These are phyloP conservation scores for Boletus sp. DNA, from an alignment of 1,284 basidiomycete genomes.

Conservation along the genomic window DNA sequence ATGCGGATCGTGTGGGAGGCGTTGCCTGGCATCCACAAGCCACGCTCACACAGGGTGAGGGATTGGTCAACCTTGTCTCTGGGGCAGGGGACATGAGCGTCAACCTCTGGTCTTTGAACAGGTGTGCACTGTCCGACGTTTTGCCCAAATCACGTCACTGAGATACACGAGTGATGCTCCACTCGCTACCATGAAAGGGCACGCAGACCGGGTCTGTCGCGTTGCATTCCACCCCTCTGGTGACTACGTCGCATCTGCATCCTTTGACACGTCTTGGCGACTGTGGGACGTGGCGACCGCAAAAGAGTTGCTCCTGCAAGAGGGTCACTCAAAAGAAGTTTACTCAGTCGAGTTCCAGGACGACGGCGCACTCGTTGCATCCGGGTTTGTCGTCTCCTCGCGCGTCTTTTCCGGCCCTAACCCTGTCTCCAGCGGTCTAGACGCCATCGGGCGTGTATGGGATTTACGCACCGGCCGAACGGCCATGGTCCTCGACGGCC, in stretches of 20 bases:
- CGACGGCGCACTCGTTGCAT: slow-evolving; percentile 90
- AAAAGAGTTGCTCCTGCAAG: slow-evolving; percentile 85
- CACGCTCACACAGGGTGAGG: slow-evolving; percentile 71
- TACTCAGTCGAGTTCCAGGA: slow-evolving; percentile 94
- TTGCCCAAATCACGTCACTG: slow-evolving; percentile 39
- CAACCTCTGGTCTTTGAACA: slow-evolving; percentile 85
- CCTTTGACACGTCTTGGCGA: slow-evolving; percentile 98
- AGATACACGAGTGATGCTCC: slow-evolving; percentile 47
- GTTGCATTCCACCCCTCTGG: slow-evolving; percentile 97
- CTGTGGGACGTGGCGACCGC: slow-evolving; percentile 88
- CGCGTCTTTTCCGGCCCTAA: slow-evolving; percentile 2
- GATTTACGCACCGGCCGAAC: slow-evolving; percentile 93
- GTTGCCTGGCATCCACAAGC: slow-evolving; percentile 97
- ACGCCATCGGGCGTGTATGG: slow-evolving; percentile 97
- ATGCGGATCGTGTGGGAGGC: slow-evolving; percentile 89
- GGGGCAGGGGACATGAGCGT: slow-evolving; percentile 86
- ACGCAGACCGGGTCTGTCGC: slow-evolving; percentile 86
- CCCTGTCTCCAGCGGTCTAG: slow-evolving; percentile 68
- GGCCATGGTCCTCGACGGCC: slow-evolving; percentile 97
- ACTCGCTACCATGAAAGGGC: slow-evolving; percentile 80
- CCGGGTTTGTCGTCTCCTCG: slow-evolving; percentile 56
- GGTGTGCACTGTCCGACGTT: slow-evolving; percentile 42
- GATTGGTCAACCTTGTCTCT: slow-evolving; percentile 82
- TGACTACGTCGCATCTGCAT: slow-evolving; percentile 87
- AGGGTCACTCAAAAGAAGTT: slow-evolving; percentile 97